Evolutionary conservation across 805 yeast genomes (phyloP), one percentile per base, ranked within the genome.

Genomic region (Hanseniaspora lachancei): DNA sequence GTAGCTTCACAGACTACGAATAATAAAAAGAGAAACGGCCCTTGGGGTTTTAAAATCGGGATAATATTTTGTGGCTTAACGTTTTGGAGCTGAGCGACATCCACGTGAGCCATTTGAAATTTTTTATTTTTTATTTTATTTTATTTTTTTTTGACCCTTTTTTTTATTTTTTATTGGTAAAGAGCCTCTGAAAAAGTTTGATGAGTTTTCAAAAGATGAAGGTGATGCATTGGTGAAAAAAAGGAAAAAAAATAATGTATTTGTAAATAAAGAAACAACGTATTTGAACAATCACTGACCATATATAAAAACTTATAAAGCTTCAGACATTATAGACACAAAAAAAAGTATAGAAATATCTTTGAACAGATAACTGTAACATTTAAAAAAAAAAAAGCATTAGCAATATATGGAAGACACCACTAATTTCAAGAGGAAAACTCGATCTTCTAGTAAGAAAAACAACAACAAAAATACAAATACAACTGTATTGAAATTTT

Each of bases 401-500:
- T 5, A 23, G 16, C 15, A 41, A 12, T 24, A n/a, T 39, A 47
- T 32, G 38, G 24, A 18, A 13, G 24, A n/a, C 29, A 41, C 21
- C 5, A 21, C n/a, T 23, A 41, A n/a, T 9, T 23, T 5, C n/a
- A 21, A 23, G 10, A 23, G 23, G 44, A 41, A 23, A 27, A 41
- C n/a, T 23, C 44, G 29, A 41, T 41, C 44, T 47, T 47, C 49
- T 34, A 20, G 16, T 13, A 24, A 12, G 9, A n/a, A 12, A 27
- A 27, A 15, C 8, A 23, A 27, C 20, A 49, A 3, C 8, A 27
- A 39, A 6, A 23, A 41, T 12, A 2, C 44, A 8, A 12, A 41
- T n/a, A 42, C 24, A 42, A 63, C 68, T 15, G 23, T 57, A 8
- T 57, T 62, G 34, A 56, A 62, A 20, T 57, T 65, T 34, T 23